These are phyloP conservation scores for Phalaenopsis hybrid DNA, from an alignment of 116 monocot genomes.

Conservation along the genomic window DNA sequence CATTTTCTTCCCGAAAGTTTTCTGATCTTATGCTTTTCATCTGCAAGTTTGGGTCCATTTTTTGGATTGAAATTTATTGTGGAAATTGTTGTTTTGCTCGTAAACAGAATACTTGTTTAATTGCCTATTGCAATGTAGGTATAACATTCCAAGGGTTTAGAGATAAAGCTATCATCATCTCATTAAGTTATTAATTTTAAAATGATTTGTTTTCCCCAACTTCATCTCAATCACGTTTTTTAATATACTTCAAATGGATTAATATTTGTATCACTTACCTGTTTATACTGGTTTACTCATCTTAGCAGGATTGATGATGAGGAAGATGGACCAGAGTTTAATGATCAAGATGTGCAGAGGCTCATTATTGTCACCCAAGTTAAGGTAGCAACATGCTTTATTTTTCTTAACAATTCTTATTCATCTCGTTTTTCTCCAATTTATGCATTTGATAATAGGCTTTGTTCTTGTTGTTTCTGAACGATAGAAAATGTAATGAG, in stretches of 20 bases:
- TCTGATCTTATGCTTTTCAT: background rate
- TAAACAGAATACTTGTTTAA: background rate
- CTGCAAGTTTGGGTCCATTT: background rate
- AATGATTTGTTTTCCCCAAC: background rate
- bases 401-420: background rate
- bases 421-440: background rate
- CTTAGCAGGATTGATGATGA: slow-evolving; percentile 61
- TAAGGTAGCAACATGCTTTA: slow-evolving; percentile 12
- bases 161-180: background rate
- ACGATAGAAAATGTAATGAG: too few relatives aligned
- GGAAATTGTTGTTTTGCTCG: background rate
- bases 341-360: slow-evolving; percentile 74
- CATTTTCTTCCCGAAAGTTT: background rate
- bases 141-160: background rate
- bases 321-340: slow-evolving; percentile 67
- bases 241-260: background rate
- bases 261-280: background rate
- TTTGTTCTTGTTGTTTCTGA: background rate
- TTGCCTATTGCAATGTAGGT: background rate
- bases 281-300: background rate
- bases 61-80: background rate
- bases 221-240: too few relatives aligned
- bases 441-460: background rate
- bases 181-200: background rate
- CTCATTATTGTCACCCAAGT: slow-evolving; percentile 93